These are phyloP conservation scores for Cadophora malorum DNA, from an alignment of 2,329 filamentous ascomycete genomes.

Conservation along the genomic window DNA sequence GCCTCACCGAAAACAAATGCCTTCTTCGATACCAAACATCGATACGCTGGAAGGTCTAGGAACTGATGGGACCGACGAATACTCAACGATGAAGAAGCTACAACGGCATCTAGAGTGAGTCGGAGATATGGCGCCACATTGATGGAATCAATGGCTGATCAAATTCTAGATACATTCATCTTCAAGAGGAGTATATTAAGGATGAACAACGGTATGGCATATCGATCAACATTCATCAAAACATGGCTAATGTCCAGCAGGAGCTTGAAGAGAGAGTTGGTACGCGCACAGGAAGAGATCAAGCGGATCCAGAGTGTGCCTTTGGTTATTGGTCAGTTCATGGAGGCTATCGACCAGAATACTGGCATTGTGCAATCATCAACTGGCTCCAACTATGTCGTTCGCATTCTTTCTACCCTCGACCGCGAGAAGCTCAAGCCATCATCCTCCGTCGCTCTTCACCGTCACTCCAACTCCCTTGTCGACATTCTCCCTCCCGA, in stretches of 20 bases:
- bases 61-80: slow-evolving; percentile 87
- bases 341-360: slow-evolving; percentile 99
- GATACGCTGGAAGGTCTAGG: slow-evolving; percentile 86
- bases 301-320: slow-evolving; percentile 99
- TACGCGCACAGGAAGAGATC: slow-evolving; percentile 98
- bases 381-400: slow-evolving; percentile 98
- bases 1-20: slow-evolving; percentile 81
- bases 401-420: slow-evolving; percentile 96
- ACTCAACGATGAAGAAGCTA: slow-evolving; percentile 93
- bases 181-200: slow-evolving; percentile 99
- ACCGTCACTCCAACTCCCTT: slow-evolving; percentile 97
- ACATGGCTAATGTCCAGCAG: slow-evolving; percentile 51
- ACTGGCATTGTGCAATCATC: slow-evolving; percentile 98
- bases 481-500: slow-evolving; percentile 99
- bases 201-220: slow-evolving; percentile 85
- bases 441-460: slow-evolving; percentile 94
- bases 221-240: slow-evolving; percentile 1
- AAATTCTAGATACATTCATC: slow-evolving; percentile 78
- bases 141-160: slow-evolving; percentile 38
- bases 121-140: background rate
- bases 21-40: slow-evolving; percentile 85
- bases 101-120: slow-evolving; percentile 92
- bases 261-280: slow-evolving; percentile 95
- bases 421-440: slow-evolving; percentile 98
- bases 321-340: slow-evolving; percentile 97